A percentile compares a stretch with the other conserved stretches of the same genome.
Conservation (phyloP, 108 stramenopile species). For the Epipyxis sp. region DNA sequence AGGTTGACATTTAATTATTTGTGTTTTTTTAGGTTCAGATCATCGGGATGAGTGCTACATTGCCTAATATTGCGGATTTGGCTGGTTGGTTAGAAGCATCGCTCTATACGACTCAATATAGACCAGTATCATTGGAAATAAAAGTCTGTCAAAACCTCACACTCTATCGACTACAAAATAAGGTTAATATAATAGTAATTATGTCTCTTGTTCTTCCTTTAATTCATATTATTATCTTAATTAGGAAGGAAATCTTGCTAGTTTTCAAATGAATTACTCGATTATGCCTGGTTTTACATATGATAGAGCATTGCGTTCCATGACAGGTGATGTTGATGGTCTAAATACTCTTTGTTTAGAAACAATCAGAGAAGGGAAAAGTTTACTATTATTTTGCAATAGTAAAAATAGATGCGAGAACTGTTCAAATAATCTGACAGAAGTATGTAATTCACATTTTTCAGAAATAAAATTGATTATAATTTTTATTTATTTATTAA, state of each 20-base stretch:
- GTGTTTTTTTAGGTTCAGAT: constrained; percentile 20
- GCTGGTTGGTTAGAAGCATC: constrained; percentile 12
- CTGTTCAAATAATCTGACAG: no score
- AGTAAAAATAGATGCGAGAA: constrained; percentile 43
- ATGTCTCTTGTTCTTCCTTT: no score
- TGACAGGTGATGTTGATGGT: constrained; percentile 37
- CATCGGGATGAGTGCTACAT: constrained; percentile 25
- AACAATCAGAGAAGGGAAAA: constrained; percentile 34
- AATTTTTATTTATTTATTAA: no score
- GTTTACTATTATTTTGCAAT: constrained; percentile 43
- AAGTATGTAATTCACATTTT: no score
- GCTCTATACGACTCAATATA: not conserved
- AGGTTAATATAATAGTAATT: no score
- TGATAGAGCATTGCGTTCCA: not conserved
- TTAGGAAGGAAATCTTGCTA: no score
- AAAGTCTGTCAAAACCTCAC: no score
- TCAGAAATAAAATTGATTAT: no score
- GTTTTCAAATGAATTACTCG: no score
- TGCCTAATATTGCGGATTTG: constrained; percentile 19
- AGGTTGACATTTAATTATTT: no score
- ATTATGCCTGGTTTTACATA: not conserved
- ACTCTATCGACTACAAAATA: no score
- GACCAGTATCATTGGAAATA: not conserved
- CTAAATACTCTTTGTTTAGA: constrained; percentile 46
- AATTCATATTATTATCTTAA: no score